Percentiles rank a stretch among this genome's conserved stretches.
Evolutionary conservation across 306 rosid genomes (phyloP).

Genomic region (Oxytropis ochrocephala): DNA sequence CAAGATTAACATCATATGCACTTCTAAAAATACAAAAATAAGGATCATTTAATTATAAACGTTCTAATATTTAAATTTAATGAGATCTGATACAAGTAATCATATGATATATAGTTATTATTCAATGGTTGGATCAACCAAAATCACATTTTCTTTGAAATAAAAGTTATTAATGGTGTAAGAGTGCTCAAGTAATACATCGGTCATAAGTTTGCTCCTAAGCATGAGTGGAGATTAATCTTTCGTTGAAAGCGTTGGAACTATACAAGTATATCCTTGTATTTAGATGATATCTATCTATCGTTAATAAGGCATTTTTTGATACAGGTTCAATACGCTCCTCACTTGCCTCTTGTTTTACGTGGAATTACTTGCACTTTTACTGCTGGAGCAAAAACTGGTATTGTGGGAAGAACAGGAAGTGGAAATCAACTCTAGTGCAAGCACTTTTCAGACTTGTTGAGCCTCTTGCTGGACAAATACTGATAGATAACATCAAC

Average conservation of each 20-base stretch:
- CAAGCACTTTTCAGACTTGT: conserved; percentile 71
- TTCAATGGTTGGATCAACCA: too few species aligned
- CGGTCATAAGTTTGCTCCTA: too few species aligned
- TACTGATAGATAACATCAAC: conserved; percentile 51
- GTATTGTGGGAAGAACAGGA: conserved; percentile 91
- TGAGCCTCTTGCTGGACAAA: conserved; percentile 58
- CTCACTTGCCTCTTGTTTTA: conserved; percentile 77
- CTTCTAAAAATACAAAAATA: not conserved
- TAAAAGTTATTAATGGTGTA: not conserved
- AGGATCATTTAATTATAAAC: not conserved
- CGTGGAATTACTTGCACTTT: conserved; percentile 70
- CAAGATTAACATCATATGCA: not conserved
- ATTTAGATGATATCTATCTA: not conserved
- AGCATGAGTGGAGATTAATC: too few species aligned
- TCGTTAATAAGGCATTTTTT: not conserved
- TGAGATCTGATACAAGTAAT: not conserved
- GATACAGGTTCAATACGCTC: conserved; percentile 75
- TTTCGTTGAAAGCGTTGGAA: too few species aligned
- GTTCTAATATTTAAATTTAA: not conserved
- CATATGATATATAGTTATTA: not conserved
- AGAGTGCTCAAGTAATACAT: not conserved
- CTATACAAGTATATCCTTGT: not conserved
- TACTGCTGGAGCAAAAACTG: conserved; percentile 61
- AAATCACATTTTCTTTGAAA: not conserved
- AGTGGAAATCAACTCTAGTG: conserved; percentile 72